These are phyloP conservation scores for Trichocomaceae sp. DNA, from an alignment of 2,329 filamentous ascomycete genomes.

Conservation along the genomic window DNA sequence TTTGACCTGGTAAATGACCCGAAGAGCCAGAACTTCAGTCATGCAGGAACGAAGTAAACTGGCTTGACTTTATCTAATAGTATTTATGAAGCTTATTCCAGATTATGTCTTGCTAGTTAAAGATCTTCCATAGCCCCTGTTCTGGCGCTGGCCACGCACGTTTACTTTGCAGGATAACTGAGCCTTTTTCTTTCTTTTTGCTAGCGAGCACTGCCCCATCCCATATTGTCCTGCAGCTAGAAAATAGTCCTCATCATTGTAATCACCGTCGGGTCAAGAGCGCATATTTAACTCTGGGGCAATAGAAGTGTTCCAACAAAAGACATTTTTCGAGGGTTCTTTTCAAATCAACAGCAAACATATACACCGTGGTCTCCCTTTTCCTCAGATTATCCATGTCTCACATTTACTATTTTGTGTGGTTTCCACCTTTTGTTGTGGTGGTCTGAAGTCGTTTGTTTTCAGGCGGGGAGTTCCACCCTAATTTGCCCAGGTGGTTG, in stretches of 20 bases:
- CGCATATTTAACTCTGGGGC: not conserved
- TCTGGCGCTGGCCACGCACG: not conserved
- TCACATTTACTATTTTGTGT: conserved; percentile 13
- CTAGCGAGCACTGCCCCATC: conserved; percentile 1
- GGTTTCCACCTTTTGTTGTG: conserved; percentile 13
- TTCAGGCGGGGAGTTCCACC: not conserved
- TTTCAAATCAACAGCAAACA: not conserved
- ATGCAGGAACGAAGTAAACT: not conserved
- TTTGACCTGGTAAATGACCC: conserved; percentile 1
- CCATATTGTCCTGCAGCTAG: not conserved
- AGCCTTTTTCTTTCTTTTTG: not conserved
- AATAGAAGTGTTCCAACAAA: not conserved
- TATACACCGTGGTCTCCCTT: not conserved
- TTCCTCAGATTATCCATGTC: conserved; percentile 2
- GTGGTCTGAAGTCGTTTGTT: not conserved
- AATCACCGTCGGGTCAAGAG: not conserved
- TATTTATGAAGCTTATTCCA: not conserved
- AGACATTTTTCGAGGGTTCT: not conserved
- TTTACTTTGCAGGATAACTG: not conserved
- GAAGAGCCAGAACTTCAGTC: not conserved
- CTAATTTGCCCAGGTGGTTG: not conserved
- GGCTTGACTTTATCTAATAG: not conserved
- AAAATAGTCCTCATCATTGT: not conserved
- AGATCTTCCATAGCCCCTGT: not conserved
- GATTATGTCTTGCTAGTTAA: not conserved